These are phyloP conservation scores for Haplosporangium sp. DNA, from an alignment of 371 early-diverging fungal genomes.

Conservation along the genomic window DNA sequence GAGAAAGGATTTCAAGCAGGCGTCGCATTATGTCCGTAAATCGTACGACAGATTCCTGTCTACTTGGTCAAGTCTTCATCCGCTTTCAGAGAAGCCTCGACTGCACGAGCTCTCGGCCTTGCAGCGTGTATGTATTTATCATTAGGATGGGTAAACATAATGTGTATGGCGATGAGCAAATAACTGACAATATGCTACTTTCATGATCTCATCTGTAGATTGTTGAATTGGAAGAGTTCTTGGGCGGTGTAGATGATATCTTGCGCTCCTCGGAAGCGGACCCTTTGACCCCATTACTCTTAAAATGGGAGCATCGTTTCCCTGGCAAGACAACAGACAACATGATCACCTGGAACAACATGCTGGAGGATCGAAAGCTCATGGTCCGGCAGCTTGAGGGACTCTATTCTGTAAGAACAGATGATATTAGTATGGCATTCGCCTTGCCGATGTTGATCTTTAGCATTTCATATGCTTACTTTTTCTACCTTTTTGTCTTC, in stretches of 20 bases:
- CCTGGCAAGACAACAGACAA: conserved; percentile 41
- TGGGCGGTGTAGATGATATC: conserved; percentile 54
- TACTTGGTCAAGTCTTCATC: conserved; percentile 66
- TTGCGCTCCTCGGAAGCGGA: conserved; percentile 35
- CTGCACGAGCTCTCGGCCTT: conserved; percentile 58
- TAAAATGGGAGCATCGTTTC: conserved; percentile 38
- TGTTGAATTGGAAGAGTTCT: conserved; percentile 72
- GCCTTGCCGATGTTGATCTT: not conserved
- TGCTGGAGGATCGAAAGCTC: conserved; percentile 44
- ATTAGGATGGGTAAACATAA: not conserved
- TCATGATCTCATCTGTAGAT: conserved; percentile 48
- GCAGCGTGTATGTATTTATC: conserved; percentile 61
- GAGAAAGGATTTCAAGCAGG: conserved; percentile 63
- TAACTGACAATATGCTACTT: not conserved
- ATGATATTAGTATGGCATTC: too few relatives aligned
- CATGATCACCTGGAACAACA: conserved; percentile 43
- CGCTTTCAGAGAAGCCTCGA: conserved; percentile 63
- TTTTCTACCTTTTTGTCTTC: too few relatives aligned
- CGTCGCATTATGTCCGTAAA: conserved; percentile 61
- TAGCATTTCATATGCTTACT: not conserved
- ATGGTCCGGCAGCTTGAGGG: conserved; percentile 45
- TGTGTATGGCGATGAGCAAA: not conserved
- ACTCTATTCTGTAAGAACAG: conserved; percentile 10
- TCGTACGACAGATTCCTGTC: conserved; percentile 66
- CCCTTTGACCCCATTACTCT: conserved; percentile 19